These are phyloP conservation scores for Microcos paniculata DNA, from an alignment of 345 rosid genomes.

Conservation along the genomic window DNA sequence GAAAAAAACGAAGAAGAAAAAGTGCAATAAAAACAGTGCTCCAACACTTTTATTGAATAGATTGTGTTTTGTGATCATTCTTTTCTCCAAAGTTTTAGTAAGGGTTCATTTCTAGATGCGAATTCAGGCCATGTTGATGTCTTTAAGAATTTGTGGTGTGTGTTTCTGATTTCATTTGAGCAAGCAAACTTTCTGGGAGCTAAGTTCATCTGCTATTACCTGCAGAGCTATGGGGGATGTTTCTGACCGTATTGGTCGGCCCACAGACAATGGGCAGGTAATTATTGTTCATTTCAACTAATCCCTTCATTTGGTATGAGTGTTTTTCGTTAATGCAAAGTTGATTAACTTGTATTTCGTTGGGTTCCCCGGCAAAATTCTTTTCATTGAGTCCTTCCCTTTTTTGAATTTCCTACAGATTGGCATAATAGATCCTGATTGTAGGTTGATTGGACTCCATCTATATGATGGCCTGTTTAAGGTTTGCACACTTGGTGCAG, in stretches of 20 bases:
- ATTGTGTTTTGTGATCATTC: background rate
- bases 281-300: slow-evolving; percentile 10
- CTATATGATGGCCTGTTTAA: slow-evolving; percentile 94
- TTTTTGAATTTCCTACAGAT: slow-evolving; percentile 48
- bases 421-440: slow-evolving; percentile 96
- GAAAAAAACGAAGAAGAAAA: background rate
- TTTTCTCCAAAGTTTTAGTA: background rate
- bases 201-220: slow-evolving; percentile 4
- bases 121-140: background rate
- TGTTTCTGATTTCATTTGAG: background rate
- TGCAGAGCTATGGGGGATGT: slow-evolving; percentile 95
- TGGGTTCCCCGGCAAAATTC: background rate
- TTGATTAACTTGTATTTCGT: background rate
- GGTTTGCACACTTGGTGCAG: slow-evolving; percentile 37
- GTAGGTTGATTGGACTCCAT: slow-evolving; percentile 93
- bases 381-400: slow-evolving; percentile 8
- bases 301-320: background rate
- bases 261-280: slow-evolving; percentile 97
- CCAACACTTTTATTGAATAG: background rate
- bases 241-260: slow-evolving; percentile 87
- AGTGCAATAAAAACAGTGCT: background rate
- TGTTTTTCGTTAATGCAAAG: background rate
- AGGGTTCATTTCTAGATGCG: background rate
- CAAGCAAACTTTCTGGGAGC: background rate
- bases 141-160: background rate